Conservation (phyloP, 2,329 filamentous ascomycete species). For the Colletotrichum zoysiae region DNA sequence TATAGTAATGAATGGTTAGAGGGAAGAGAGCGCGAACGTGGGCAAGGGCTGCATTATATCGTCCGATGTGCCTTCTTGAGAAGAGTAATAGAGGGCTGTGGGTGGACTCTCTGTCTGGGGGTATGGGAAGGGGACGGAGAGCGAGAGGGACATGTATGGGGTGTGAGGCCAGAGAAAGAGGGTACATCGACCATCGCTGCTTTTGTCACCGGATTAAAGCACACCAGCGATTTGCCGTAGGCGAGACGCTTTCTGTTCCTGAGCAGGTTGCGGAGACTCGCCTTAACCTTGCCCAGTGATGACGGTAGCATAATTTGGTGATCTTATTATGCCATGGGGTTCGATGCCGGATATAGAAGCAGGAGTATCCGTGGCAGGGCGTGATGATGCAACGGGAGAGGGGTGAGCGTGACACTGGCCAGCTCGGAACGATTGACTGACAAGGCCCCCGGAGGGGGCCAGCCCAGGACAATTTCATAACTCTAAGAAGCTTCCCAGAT, state of each 20-base stretch:
- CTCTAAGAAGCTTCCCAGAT: slow-evolving; percentile 46
- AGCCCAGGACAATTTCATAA: slow-evolving; percentile 51
- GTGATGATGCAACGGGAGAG: slow-evolving; percentile 58
- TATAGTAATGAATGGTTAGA: slow-evolving; percentile 52
- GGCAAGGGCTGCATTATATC: slow-evolving; percentile 60
- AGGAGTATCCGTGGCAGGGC: slow-evolving; percentile 55
- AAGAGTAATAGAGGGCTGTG: slow-evolving; percentile 45
- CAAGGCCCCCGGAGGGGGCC: slow-evolving; percentile 47
- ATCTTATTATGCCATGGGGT: slow-evolving; percentile 70
- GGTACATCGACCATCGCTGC: slow-evolving; percentile 54
- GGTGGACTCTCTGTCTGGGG: slow-evolving; percentile 41
- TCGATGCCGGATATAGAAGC: slow-evolving; percentile 66
- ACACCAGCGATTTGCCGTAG: slow-evolving; percentile 61
- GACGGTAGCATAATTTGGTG: slow-evolving; percentile 69
- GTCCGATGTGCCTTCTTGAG: slow-evolving; percentile 59
- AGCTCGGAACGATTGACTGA: slow-evolving; percentile 51
- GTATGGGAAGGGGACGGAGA: slow-evolving; percentile 32
- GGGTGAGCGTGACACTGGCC: slow-evolving; percentile 47
- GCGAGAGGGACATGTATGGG: slow-evolving; percentile 28
- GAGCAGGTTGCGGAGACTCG: slow-evolving; percentile 56
- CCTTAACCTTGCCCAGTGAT: slow-evolving; percentile 60
- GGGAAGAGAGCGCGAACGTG: slow-evolving; percentile 49
- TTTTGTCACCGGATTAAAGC: slow-evolving; percentile 61
- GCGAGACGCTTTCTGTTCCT: slow-evolving; percentile 63
- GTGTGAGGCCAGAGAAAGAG: slow-evolving; percentile 39